Base-by-base conservation (phyloP, 257 asterid genomes). In the Eustoma russellianum region DNA sequence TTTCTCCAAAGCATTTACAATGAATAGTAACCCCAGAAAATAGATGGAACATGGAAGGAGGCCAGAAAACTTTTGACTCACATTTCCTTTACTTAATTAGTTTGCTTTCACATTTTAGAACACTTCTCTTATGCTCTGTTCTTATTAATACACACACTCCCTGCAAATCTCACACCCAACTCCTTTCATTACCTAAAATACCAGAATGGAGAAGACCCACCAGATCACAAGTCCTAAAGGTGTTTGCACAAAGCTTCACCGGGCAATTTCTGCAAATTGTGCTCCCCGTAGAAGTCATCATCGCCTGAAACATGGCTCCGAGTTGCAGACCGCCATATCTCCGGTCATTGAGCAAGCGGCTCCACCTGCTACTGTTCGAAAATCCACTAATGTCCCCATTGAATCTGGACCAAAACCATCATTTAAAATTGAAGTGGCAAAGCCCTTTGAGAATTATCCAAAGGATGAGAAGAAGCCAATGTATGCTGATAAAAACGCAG, bases 71-170 rank as follows among this genome's bases (percentile, higher is more conserved):
- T n/a, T n/a, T n/a, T n/a, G n/a, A n/a, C n/a, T n/a, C n/a, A n/a
- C n/a, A n/a, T n/a, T n/a, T n/a, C n/a, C n/a, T n/a, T n/a, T n/a
- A n/a, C n/a, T n/a, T n/a, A n/a, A n/a, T n/a, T n/a, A n/a, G n/a
- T n/a, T 52, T 40, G 16, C 34, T n/a, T 52, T 61, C 66, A 61
- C 54, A 52, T 45, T 45, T 19, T 55, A n/a, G 48, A 17, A 17
- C 18, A 41, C 13, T 6, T 7, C 14, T 16, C 8, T 11, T 0
- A 1, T 40, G 13, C 2, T 3, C 7, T 9, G 17, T n/a, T 13
- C 53, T 33, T 44, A 52, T 61, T 16, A 43, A 61, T 52, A 52
- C 59, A 1, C n/a, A n/a, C 2, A 34, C 17, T 7, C 33, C 6
- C 5, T 47, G 7, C 30, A 16, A 48, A 52, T 17, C 45, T 52